phyloP scores from a whole-genome alignment of 2,329 filamentous ascomycete species.

The Zymoseptoria crescenta region DNA sequence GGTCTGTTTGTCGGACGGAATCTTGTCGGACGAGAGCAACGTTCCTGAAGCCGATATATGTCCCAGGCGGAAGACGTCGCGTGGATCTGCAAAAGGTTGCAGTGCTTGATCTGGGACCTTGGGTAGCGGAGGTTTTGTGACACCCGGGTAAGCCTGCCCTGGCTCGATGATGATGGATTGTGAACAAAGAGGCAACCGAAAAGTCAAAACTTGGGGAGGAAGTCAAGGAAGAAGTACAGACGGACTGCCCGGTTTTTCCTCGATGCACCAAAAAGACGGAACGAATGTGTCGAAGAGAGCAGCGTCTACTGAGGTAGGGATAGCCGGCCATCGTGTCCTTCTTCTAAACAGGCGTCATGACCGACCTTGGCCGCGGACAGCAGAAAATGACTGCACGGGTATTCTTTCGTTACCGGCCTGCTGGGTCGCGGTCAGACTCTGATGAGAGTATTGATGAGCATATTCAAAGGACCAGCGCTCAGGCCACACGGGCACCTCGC shows the following conservation, averaged over 20 bases:
- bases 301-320: constrained; percentile 24
- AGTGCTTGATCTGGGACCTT: constrained; percentile 12
- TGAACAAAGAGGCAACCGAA: constrained; percentile 20
- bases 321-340: constrained; percentile 19
- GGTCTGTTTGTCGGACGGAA: background rate
- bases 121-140: constrained; percentile 13
- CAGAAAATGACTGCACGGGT: constrained; percentile 21
- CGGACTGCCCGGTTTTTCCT: constrained; percentile 8
- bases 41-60: constrained; percentile 18
- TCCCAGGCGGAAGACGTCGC: constrained; percentile 10
- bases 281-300: constrained; percentile 17
- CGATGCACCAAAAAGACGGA: constrained; percentile 15
- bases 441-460: constrained; percentile 27
- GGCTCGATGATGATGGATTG: constrained; percentile 15
- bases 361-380: constrained; percentile 22
- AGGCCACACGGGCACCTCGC: constrained; percentile 33
- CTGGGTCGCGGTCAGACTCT: constrained; percentile 37
- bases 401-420: constrained; percentile 29
- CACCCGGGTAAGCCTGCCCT: constrained; percentile 18
- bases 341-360: constrained; percentile 23
- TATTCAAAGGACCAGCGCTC: constrained; percentile 34
- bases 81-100: constrained; percentile 12
- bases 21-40: constrained; percentile 12
- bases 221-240: constrained; percentile 12
- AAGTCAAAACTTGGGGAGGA: constrained; percentile 12